A percentile compares a stretch with the other conserved stretches of the same genome.
phyloP scores from a whole-genome alignment of 1,284 basidiomycete genomes.

The Hymenochaete sp. region DNA sequence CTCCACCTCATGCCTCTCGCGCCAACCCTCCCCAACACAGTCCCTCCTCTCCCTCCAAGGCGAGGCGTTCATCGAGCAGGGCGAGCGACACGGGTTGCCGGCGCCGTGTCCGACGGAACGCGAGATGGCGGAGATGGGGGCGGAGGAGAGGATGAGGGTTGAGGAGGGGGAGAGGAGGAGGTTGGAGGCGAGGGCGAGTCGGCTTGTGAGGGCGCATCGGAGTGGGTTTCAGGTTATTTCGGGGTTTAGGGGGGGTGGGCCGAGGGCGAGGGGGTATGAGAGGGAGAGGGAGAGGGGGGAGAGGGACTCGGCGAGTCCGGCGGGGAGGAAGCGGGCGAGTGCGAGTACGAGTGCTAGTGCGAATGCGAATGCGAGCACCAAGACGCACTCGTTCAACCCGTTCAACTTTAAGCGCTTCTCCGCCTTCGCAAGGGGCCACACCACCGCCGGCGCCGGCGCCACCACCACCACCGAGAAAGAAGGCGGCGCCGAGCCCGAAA shows the following conservation, averaged over 20 bases:
- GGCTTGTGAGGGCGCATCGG: slow-evolving; percentile 14
- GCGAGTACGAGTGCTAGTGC: too few species aligned
- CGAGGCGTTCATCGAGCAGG: slow-evolving; percentile 12
- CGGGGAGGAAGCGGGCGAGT: too few species aligned
- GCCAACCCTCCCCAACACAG: neutral
- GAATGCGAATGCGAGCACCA: too few species aligned
- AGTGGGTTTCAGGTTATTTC: slow-evolving; percentile 14
- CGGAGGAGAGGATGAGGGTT: neutral
- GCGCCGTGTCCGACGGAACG: slow-evolving; percentile 2
- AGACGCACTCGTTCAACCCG: too few species aligned
- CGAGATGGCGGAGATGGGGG: neutral
- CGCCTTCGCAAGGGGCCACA: too few species aligned
- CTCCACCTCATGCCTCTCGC: neutral
- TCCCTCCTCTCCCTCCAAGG: too few species aligned
- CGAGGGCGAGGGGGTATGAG: too few species aligned
- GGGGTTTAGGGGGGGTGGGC: slow-evolving; percentile 12
- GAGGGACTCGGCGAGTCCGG: too few species aligned
- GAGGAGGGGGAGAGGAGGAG: slow-evolving; percentile 9
- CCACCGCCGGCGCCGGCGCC: too few species aligned
- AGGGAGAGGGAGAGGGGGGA: too few species aligned
- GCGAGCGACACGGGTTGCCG: slow-evolving; percentile 11
- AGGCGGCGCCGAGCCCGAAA: neutral
- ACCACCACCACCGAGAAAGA: neutral
- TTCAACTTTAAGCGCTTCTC: too few species aligned
- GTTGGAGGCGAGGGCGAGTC: slow-evolving; percentile 5